These are phyloP conservation scores for Pseudisothecium myosuroides DNA, from an alignment of 225 moss, liverwort and hornwort genomes.

Conservation along the genomic window DNA sequence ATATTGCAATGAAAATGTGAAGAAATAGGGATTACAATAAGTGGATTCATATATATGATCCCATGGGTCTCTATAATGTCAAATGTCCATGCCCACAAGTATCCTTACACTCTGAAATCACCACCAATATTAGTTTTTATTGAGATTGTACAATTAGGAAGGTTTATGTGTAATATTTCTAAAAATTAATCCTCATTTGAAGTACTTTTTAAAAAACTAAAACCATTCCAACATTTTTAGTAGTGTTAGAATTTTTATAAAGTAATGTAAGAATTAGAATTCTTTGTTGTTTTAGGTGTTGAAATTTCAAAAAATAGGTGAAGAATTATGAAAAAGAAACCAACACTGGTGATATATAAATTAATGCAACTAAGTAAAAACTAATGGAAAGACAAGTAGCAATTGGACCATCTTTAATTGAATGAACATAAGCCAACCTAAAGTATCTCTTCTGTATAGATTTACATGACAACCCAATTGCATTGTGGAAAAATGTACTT, in stretches of 20 bases:
- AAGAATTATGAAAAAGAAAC: not conserved
- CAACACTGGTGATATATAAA: not conserved
- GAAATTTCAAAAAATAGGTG: not conserved
- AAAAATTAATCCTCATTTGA: not conserved
- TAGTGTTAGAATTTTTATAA: not conserved
- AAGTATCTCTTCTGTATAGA: not conserved
- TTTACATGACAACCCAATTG: not conserved
- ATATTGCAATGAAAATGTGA: not conserved
- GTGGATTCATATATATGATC: not conserved
- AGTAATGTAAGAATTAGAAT: not conserved
- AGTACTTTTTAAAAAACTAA: fast-evolving
- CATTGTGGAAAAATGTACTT: not conserved
- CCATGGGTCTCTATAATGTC: fast-evolving
- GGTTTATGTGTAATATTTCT: not conserved
- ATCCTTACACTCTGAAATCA: not conserved
- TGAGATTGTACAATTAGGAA: not conserved
- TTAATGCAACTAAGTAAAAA: not conserved
- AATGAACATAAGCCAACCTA: not conserved
- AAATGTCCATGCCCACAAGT: not conserved
- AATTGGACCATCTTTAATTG: not conserved
- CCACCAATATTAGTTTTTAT: not conserved
- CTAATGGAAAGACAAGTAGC: not conserved
- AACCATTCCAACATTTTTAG: not conserved
- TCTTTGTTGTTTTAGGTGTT: not conserved
- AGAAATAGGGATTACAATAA: too few relatives aligned